Conservation (phyloP, 441 rosid species). For the Populus hybrid region DNA sequence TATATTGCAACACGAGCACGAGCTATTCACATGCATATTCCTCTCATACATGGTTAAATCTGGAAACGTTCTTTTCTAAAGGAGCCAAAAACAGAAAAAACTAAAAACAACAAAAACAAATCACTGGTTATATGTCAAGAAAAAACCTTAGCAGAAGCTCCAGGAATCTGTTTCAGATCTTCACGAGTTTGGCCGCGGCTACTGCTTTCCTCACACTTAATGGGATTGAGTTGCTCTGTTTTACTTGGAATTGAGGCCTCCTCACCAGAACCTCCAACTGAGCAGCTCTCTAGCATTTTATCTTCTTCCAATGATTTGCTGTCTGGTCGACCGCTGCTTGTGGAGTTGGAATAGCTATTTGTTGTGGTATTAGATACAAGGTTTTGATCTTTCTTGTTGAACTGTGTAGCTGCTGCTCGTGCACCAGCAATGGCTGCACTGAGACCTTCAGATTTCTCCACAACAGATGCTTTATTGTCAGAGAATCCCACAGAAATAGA, state of each 20-base stretch:
- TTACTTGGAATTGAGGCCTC: slow-evolving; percentile 20
- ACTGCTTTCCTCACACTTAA: slow-evolving; percentile 30
- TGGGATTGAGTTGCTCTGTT: slow-evolving; percentile 20
- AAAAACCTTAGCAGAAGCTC: slow-evolving; percentile 53
- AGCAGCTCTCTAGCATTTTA: slow-evolving; percentile 17
- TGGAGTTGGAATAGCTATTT: slow-evolving; percentile 15
- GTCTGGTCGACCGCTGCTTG: slow-evolving; percentile 19
- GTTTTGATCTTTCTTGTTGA: slow-evolving; percentile 47
- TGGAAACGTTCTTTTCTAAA: background rate
- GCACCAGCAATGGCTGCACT: slow-evolving; percentile 77
- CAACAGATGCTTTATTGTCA: slow-evolving; percentile 27
- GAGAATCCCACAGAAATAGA: slow-evolving; percentile 33
- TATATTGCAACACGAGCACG: no score
- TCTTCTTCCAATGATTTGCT: slow-evolving; percentile 23
- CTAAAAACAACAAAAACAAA: background rate
- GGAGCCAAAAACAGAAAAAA: background rate
- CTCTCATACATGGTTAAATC: background rate
- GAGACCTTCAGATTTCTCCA: slow-evolving; percentile 51
- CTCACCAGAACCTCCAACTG: slow-evolving; percentile 17
- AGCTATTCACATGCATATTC: no score
- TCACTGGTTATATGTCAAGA: background rate
- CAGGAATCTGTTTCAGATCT: slow-evolving; percentile 29
- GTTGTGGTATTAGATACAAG: slow-evolving; percentile 16
- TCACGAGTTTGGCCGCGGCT: slow-evolving; percentile 21
- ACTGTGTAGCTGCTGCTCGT: slow-evolving; percentile 74